Base-by-base conservation (phyloP, 148 eudicot species). In the Diospyros lotus region DNA sequence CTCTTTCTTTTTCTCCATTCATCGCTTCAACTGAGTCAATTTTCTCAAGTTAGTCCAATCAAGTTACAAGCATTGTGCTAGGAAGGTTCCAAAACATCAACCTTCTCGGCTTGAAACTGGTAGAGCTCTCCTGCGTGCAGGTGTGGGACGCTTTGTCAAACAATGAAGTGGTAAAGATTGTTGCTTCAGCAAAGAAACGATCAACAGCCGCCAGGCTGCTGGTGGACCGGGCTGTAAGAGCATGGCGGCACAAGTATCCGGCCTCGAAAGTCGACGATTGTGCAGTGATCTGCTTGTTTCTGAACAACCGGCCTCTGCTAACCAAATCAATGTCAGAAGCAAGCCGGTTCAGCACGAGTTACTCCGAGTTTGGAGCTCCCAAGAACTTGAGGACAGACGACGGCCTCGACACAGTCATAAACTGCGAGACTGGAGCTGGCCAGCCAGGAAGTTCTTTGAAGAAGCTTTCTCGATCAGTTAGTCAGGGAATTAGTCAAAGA, bases 141-240 rank as follows among this genome's bases (percentile, higher is more conserved):
- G 68, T 92, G 51, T 94, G 98, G 98, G 98, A 94, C 72, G 98
- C 83, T n/a, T 68, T 94, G 64, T 79, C 95, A 64, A 94, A 94
- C 82, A 59, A 82, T 17, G 97, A 92, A 58, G 98, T 92, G 10
- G 70, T 92, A 50, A 80, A 82, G 58, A 87, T 90, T 18, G 87
- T 94, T 45, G 80, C 87, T 53, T 84, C 92, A 52, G 86, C 91
- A 17, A 90, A 76, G 67, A 89, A 81, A 55, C 76, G 97, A 68
- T 89, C 96, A 2, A 62, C 72, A 74, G 93, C 97, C 4, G 97
- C 98, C 4, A 92, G 84, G 79, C 66, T 86, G 64, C 59, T 94
- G 48, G 87, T 89, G 6, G 75, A 81, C 2, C 82, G 82, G 3
- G 97, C 98, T 9, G 73, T 83, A 6, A 81, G 89, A 72, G 92